A percentile compares a stretch with the other conserved stretches of the same genome.
phyloP scores from a whole-genome alignment of 805 yeast species.

The Schizosaccharomyces pombe region DNA sequence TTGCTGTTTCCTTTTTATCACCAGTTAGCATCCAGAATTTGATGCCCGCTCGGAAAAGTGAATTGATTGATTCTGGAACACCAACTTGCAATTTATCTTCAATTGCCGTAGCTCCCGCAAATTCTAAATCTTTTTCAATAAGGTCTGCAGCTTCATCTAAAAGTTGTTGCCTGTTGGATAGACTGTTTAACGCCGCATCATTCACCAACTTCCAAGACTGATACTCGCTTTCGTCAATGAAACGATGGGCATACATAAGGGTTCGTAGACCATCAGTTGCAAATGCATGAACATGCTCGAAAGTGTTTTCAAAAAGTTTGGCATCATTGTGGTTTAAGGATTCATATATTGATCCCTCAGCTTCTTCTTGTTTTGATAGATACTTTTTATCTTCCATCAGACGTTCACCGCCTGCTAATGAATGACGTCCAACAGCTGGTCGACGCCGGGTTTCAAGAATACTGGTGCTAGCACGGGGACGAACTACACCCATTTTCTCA shows the following conservation, averaged over 20 bases:
- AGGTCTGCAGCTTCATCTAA: slow-evolving; percentile 51
- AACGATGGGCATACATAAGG: slow-evolving; percentile 53
- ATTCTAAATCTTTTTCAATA: slow-evolving; percentile 42
- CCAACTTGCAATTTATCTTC: slow-evolving; percentile 93
- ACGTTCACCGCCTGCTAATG: slow-evolving; percentile 6
- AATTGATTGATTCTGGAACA: slow-evolving; percentile 87
- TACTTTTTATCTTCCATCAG: not conserved
- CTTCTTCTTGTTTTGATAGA: not conserved
- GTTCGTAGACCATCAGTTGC: slow-evolving; percentile 91
- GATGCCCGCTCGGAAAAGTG: slow-evolving; percentile 76
- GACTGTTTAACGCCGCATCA: slow-evolving; percentile 51
- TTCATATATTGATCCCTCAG: slow-evolving; percentile 19
- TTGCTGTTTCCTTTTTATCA: slow-evolving; percentile 93
- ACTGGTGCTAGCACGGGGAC: not conserved
- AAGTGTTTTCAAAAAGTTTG: slow-evolving; percentile 55
- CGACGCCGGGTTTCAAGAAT: not conserved
- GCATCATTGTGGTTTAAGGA: slow-evolving; percentile 44
- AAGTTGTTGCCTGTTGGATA: slow-evolving; percentile 38
- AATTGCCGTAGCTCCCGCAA: slow-evolving; percentile 86
- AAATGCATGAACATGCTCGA: slow-evolving; percentile 79
- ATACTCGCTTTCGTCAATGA: slow-evolving; percentile 39
- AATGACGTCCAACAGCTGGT: not conserved
- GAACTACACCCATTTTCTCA: not conserved
- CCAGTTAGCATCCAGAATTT: slow-evolving; percentile 97
- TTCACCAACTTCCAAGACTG: slow-evolving; percentile 43